These are phyloP conservation scores for Aegilops speltoides DNA, from an alignment of 176 grass and related monocot genomes.

Conservation along the genomic window DNA sequence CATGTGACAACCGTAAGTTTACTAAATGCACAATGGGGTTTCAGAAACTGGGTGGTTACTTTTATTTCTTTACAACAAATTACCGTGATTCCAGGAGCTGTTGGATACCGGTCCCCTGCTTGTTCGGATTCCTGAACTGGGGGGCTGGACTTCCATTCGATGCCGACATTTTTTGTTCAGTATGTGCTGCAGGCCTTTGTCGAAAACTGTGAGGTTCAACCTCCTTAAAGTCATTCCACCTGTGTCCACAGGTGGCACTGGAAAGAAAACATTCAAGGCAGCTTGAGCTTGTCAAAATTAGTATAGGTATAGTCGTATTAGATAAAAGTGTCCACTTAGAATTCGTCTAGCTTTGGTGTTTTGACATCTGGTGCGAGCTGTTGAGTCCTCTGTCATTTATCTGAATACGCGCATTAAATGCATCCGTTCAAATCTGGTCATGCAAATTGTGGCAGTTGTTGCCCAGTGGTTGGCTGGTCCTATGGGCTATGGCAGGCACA, in stretches of 20 bases:
- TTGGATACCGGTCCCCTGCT: neutral
- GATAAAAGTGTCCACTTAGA: neutral
- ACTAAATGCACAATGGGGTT: neutral
- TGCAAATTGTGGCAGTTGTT: constrained; percentile 26
- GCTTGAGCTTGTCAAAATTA: constrained; percentile 24
- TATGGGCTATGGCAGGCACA: neutral
- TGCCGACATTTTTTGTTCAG: neutral
- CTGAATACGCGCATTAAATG: constrained; percentile 5
- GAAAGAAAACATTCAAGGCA: constrained; percentile 51
- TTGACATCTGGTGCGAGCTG: neutral
- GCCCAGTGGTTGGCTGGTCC: neutral
- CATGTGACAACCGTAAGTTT: neutral
- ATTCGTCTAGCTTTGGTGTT: constrained; percentile 8
- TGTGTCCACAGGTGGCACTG: constrained; percentile 32
- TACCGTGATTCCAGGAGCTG: neutral
- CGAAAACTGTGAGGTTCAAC: constrained; percentile 53
- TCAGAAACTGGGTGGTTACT: neutral
- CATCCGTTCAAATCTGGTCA: constrained; percentile 19
- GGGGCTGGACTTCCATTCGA: neutral
- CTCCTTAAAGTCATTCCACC: constrained; percentile 47
- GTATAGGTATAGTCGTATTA: no score
- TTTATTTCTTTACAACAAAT: neutral
- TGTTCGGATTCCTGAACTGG: neutral
- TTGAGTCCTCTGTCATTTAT: neutral
- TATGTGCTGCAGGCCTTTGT: constrained; percentile 41